Percentiles rank a stretch among this genome's conserved stretches.
These are phyloP conservation scores for Cyanodermella asteris DNA, from an alignment of 2,329 filamentous ascomycete species.

Conservation along the genomic window DNA sequence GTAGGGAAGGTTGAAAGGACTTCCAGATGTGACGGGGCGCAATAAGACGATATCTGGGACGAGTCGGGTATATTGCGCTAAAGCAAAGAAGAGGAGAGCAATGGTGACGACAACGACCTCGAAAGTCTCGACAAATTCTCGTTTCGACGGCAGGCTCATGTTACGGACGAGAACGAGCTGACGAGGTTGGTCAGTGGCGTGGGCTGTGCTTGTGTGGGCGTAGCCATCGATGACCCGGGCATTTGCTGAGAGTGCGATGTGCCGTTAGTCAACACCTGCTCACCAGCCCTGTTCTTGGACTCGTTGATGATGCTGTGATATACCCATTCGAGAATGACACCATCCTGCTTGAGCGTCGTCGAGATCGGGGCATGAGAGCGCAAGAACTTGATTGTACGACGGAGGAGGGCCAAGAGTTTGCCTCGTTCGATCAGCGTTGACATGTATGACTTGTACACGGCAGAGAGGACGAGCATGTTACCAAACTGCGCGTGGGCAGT, in stretches of 20 bases:
- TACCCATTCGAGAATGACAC: slow-evolving; percentile 38
- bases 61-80: no score
- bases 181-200: not conserved
- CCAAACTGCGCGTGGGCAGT: slow-evolving; percentile 98
- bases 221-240: no score
- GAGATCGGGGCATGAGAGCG: slow-evolving; percentile 46
- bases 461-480: slow-evolving; percentile 76
- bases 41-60: no score
- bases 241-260: no score
- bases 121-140: no score
- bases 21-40: no score
- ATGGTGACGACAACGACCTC: no score
- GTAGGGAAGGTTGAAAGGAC: no score
- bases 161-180: slow-evolving; percentile 2
- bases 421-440: slow-evolving; percentile 32
- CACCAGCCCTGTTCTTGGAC: no score
- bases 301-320: slow-evolving; percentile 6
- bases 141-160: not conserved
- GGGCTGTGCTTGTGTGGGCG: no score
- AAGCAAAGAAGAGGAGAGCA: no score
- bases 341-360: slow-evolving; percentile 52
- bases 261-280: no score
- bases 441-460: slow-evolving; percentile 51
- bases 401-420: slow-evolving; percentile 38
- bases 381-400: slow-evolving; percentile 58